phyloP scores from a whole-genome alignment of 768 basidiomycete genomes.

The Piloderma croceum region DNA sequence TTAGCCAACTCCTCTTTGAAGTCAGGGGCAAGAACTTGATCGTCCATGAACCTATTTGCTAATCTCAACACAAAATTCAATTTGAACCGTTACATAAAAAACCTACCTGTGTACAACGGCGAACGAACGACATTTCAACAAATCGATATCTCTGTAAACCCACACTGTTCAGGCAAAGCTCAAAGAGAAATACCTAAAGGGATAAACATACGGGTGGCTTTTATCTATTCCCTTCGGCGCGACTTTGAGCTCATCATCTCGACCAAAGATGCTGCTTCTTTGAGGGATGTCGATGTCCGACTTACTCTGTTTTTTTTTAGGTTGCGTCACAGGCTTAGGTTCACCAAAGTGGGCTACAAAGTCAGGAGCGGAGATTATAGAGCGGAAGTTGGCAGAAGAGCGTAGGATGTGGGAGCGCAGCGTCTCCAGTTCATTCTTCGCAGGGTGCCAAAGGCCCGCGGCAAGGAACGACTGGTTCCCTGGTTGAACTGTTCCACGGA shows the following conservation, averaged over 20 bases:
- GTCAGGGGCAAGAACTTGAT: conserved; percentile 58
- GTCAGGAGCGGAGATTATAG: conserved; percentile 56
- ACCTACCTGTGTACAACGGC: conserved; percentile 60
- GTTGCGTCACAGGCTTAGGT: too few relatives aligned
- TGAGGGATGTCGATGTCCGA: too few relatives aligned
- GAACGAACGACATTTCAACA: conserved; percentile 79
- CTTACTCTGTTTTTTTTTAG: conserved; percentile 57
- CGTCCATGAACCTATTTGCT: conserved; percentile 59
- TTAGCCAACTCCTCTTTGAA: conserved; percentile 61
- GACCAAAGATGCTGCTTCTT: conserved; percentile 76
- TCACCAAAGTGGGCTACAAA: conserved; percentile 80
- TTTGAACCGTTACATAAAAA: neutral
- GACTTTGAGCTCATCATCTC: conserved; percentile 82
- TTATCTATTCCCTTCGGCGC: conserved; percentile 90
- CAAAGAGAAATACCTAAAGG: neutral
- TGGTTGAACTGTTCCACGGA: conserved; percentile 52
- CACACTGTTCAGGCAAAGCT: neutral
- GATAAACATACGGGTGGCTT: conserved; percentile 39
- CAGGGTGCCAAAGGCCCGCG: conserved; percentile 76
- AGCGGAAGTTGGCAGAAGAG: conserved; percentile 56
- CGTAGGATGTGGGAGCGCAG: conserved; percentile 70
- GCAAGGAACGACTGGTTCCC: conserved; percentile 69
- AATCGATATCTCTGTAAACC: conserved; percentile 72
- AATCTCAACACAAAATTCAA: conserved; percentile 17
- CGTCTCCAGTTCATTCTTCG: conserved; percentile 69